Conservation (phyloP, 768 basidiomycete genomes). For the Sporobolomyces pararoseus region DNA sequence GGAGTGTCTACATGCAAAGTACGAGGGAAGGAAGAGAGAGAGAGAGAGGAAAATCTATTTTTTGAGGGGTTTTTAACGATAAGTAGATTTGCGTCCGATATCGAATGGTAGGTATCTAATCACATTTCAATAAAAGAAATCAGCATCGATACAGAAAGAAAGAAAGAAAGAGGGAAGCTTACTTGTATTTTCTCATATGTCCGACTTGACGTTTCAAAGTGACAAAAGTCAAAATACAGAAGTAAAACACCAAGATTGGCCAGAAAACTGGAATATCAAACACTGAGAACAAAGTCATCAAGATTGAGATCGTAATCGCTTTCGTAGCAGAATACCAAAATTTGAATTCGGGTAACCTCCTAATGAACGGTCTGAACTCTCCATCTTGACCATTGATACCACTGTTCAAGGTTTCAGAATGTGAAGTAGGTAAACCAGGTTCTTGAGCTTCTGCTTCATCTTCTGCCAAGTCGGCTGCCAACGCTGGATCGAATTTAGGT, state of each 20-base stretch:
- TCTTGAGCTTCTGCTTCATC: conserved; percentile 95
- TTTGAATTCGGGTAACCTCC: conserved; percentile 92
- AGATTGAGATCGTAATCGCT: conserved; percentile 73
- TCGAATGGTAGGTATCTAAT: conserved; percentile 65
- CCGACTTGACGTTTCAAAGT: conserved; percentile 94
- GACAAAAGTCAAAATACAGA: conserved; percentile 86
- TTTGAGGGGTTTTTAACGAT: not conserved
- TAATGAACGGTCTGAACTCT: conserved; percentile 94
- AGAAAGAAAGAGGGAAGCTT: conserved; percentile 49
- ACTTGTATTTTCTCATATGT: conserved; percentile 99
- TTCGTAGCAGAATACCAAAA: conserved; percentile 94
- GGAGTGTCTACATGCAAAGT: not conserved
- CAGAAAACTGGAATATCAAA: conserved; percentile 99
- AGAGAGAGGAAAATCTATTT: not conserved
- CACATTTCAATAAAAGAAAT: not conserved
- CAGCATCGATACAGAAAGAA: not conserved
- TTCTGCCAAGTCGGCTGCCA: conserved; percentile 86
- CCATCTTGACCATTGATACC: too few relatives aligned
- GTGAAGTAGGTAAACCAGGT: conserved; percentile 52
- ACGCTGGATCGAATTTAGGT: conserved; percentile 94
- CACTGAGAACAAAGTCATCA: conserved; percentile 69
- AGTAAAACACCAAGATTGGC: conserved; percentile 97
- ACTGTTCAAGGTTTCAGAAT: conserved; percentile 48
- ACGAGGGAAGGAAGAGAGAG: conserved; percentile 1
- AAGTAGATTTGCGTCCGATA: conserved; percentile 68